Base-by-base conservation (phyloP, 1,284 basidiomycete species). In the Ustilago lituana region DNA sequence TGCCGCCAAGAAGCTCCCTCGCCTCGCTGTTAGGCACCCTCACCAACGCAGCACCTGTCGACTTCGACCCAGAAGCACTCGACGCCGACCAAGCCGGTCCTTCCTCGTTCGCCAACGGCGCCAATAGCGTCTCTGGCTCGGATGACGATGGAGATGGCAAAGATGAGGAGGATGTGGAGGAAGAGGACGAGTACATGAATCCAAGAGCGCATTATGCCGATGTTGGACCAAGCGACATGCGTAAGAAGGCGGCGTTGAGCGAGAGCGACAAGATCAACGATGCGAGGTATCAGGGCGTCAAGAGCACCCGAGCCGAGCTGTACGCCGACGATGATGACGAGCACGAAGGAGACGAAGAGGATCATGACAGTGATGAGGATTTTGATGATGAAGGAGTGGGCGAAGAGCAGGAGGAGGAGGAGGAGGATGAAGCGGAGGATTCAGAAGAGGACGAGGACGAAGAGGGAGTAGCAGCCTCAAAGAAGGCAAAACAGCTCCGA, bases 201-300 rank as follows among this genome's bases (percentile, higher is more conserved):
- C 67, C 75, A 22, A 48, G 65, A n/a, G 55, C 60, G 6, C 75
- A 79, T 50, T 77, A 77, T 23, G 69, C 73, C 9, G 62, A 76
- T 29, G 67, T 79, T 0, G 73, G 50, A 0, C 29, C 61, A 9
- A 76, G 75, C 54, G 39, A 55, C 33, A 61, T 79, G 62, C 60
- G 76, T 19, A 73, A 71, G 23, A 71, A 72, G 41, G 71, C 73
- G 1, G 48, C 56, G 0, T 37, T 79, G 17, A 70, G 69, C 43
- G 75, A 79, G 38, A 66, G 64, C 47, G 65, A 73, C 26, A 59
- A 43, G 31, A 48, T 77, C 40, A 53, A 53, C 20, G 37, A 63
- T 33, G 43, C 61, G 2, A 48, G 48, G 33, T 79, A 77, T 45
- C 51, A 59, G 8, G 73, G 75, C n/a, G 58, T 64, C n/a, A 70